These are phyloP conservation scores for Colletotrichum sp. DNA, from an alignment of 2,329 filamentous ascomycete species.

Conservation along the genomic window DNA sequence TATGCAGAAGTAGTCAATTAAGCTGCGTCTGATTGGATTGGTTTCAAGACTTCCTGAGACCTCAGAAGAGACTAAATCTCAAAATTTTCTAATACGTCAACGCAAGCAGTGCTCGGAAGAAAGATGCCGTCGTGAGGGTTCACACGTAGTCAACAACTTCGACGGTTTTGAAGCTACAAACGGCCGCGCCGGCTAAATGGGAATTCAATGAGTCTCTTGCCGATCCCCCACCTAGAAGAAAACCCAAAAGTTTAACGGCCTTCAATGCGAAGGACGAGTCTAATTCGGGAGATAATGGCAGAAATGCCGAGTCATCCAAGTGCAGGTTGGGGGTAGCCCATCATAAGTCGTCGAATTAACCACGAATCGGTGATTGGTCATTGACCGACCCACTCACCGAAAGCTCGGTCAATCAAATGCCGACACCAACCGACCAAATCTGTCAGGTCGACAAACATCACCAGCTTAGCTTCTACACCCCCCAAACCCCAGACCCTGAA, in stretches of 20 bases:
- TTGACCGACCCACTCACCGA: background rate
- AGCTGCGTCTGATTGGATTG: background rate
- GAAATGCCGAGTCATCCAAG: background rate
- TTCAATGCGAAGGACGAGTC: background rate
- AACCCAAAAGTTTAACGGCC: background rate
- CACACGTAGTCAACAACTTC: background rate
- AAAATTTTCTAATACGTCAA: background rate
- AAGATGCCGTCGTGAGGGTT: background rate
- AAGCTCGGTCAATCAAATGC: slow-evolving; percentile 1
- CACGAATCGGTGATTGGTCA: background rate
- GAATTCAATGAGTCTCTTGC: background rate
- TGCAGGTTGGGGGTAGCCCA: background rate
- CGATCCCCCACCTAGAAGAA: background rate
- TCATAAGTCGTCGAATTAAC: background rate
- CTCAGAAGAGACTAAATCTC: background rate
- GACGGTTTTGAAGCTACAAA: background rate
- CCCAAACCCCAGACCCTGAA: slow-evolving; percentile 14
- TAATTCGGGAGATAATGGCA: background rate
- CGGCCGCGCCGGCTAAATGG: background rate
- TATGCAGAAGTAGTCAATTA: background rate
- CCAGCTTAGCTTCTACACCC: background rate
- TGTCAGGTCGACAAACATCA: background rate
- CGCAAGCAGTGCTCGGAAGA: background rate
- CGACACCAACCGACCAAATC: slow-evolving; percentile 8
- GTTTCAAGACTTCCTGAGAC: background rate